Conservation (phyloP, 2,329 filamentous ascomycete species). For the Fusarium nanum region DNA sequence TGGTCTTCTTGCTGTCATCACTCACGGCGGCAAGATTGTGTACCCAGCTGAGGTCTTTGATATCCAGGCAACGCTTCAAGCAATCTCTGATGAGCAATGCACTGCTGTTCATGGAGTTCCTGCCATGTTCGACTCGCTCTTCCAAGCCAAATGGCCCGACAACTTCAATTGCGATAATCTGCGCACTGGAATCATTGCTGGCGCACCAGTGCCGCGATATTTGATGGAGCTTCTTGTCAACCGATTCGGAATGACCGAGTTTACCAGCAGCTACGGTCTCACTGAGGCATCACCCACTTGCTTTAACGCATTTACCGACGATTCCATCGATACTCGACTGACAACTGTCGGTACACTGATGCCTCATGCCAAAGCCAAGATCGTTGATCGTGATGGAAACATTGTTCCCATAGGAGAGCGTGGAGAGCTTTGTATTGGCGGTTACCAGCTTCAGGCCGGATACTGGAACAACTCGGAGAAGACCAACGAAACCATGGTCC, state of each 20-base stretch:
- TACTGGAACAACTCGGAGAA: slow-evolving; percentile 79
- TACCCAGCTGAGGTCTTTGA: slow-evolving; percentile 82
- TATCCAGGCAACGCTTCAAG: slow-evolving; percentile 71
- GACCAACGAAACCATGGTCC: slow-evolving; percentile 70
- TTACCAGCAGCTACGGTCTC: slow-evolving; percentile 76
- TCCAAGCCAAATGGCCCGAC: slow-evolving; percentile 58
- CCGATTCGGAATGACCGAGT: slow-evolving; percentile 80
- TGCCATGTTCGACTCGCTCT: slow-evolving; percentile 81
- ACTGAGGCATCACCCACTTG: slow-evolving; percentile 84
- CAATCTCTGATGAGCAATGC: slow-evolving; percentile 74
- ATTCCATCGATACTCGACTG: slow-evolving; percentile 73
- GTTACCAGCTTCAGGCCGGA: slow-evolving; percentile 78
- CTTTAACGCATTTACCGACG: slow-evolving; percentile 82
- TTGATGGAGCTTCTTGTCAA: slow-evolving; percentile 79
- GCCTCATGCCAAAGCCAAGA: slow-evolving; percentile 81
- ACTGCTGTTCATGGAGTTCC: slow-evolving; percentile 85
- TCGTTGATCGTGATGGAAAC: slow-evolving; percentile 74
- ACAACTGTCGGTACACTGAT: slow-evolving; percentile 81
- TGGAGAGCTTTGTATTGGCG: slow-evolving; percentile 82
- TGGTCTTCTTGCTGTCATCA: slow-evolving; percentile 77
- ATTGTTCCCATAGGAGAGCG: slow-evolving; percentile 74
- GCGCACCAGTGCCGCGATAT: slow-evolving; percentile 78
- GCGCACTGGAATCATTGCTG: slow-evolving; percentile 82
- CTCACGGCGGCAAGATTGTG: slow-evolving; percentile 80
- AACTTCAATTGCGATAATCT: slow-evolving; percentile 64